Conservation (phyloP, 2,329 filamentous ascomycete species). For the Fusarium guadeloupense region DNA sequence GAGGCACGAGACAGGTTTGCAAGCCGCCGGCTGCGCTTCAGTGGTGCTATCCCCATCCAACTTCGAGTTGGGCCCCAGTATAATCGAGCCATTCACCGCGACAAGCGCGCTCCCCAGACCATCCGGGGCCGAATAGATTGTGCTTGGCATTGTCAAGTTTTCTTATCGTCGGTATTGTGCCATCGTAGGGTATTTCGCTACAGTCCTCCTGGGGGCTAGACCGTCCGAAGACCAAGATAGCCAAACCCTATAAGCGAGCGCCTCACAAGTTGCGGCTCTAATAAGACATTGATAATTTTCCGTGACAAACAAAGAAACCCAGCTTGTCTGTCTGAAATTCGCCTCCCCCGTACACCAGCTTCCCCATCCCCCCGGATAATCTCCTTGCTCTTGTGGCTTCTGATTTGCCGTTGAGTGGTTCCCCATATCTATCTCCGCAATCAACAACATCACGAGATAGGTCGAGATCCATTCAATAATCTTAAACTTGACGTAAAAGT, state of each 20-base stretch:
- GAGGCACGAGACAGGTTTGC: constrained; percentile 23
- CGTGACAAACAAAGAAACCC: constrained; percentile 12
- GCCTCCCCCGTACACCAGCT: constrained; percentile 30
- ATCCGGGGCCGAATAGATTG: constrained; percentile 17
- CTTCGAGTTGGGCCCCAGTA: constrained; percentile 26
- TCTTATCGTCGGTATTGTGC: constrained; percentile 32
- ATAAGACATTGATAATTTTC: constrained; percentile 24
- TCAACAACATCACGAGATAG: constrained; percentile 35
- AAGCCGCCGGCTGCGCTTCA: constrained; percentile 6
- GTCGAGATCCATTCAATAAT: constrained; percentile 21
- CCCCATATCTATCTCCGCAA: constrained; percentile 29
- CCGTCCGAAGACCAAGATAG: constrained; percentile 23
- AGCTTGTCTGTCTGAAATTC: constrained; percentile 18
- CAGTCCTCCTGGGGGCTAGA: constrained; percentile 31
- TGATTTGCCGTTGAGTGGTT: constrained; percentile 21
- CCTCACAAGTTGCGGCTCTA: constrained; percentile 16
- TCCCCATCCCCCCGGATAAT: constrained; percentile 35
- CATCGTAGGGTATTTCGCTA: constrained; percentile 16
- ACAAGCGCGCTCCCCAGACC: constrained; percentile 44
- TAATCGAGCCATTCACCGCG: constrained; percentile 39
- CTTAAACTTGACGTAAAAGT: constrained; percentile 8
- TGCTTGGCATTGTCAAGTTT: constrained; percentile 22
- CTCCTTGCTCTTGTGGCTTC: constrained; percentile 26
- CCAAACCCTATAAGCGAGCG: constrained; percentile 19
- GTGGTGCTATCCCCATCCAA: constrained; percentile 25